phyloP scores from a whole-genome alignment of 2,329 filamentous ascomycete genomes.

The Elsinoe fawcettii region DNA sequence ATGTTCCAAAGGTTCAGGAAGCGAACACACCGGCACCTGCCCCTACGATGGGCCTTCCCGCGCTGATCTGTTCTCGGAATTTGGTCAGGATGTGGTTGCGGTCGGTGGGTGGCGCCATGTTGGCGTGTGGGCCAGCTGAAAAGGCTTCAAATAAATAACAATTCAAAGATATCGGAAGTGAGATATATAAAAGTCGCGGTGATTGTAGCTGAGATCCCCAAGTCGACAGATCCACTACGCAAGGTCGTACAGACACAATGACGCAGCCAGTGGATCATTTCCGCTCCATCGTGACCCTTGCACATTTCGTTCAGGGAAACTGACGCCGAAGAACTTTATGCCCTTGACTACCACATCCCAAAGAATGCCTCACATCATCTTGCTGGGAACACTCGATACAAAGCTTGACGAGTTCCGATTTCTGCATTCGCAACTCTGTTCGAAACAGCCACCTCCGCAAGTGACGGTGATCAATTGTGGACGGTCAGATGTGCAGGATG shows the following conservation, averaged over 20 bases:
- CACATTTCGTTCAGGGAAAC: too few relatives aligned
- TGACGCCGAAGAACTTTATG: too few relatives aligned
- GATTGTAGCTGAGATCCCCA: too few relatives aligned
- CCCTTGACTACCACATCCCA: too few relatives aligned
- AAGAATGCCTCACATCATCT: constrained; percentile 36
- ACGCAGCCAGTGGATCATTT: too few relatives aligned
- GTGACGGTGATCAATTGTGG: constrained; percentile 52
- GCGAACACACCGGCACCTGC: constrained; percentile 50
- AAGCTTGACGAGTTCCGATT: constrained; percentile 54
- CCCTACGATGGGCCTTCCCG: constrained; percentile 56
- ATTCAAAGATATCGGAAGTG: too few relatives aligned
- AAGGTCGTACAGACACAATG: too few relatives aligned
- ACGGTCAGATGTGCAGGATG: constrained; percentile 35
- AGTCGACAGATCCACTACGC: too few relatives aligned
- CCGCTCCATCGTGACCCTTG: too few relatives aligned
- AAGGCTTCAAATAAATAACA: too few relatives aligned
- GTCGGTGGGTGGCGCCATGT: constrained; percentile 51
- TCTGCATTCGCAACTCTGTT: constrained; percentile 42
- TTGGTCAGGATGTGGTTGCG: constrained; percentile 49
- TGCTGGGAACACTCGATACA: constrained; percentile 59
- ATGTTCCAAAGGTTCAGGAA: neutral
- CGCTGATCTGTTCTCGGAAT: constrained; percentile 48
- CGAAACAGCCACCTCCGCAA: neutral
- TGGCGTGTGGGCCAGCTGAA: too few relatives aligned
- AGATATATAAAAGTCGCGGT: too few relatives aligned